phyloP scores from a whole-genome alignment of 2,329 filamentous ascomycete species.

The Penicillium freii region DNA sequence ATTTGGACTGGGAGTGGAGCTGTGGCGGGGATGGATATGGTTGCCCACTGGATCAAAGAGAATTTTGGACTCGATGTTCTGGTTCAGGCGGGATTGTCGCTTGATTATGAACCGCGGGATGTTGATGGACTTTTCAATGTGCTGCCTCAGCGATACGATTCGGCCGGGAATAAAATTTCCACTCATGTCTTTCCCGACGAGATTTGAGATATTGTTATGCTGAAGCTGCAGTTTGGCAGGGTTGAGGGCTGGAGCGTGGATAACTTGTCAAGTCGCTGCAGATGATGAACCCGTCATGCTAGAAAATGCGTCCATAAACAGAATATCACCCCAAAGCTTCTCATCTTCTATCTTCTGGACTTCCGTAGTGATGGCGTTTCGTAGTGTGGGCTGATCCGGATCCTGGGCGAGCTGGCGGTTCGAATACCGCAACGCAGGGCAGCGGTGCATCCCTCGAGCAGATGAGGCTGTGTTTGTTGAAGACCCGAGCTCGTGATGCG shows the following conservation, averaged over 20 bases:
- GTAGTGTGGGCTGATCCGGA: slow-evolving; percentile 3
- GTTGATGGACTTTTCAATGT: slow-evolving; percentile 29
- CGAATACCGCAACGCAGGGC: slow-evolving; percentile 18
- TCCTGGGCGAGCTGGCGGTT: slow-evolving; percentile 1
- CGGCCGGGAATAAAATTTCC: slow-evolving; percentile 31
- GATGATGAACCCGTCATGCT: slow-evolving; percentile 2
- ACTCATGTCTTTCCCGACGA: slow-evolving; percentile 22
- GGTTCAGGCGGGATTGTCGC: neutral
- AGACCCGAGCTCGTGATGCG: neutral
- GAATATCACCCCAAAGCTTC: slow-evolving; percentile 6
- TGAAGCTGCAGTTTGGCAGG: neutral
- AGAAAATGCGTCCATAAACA: slow-evolving; percentile 8
- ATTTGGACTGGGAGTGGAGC: slow-evolving; percentile 51
- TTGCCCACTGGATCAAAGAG: slow-evolving; percentile 43
- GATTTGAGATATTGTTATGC: neutral
- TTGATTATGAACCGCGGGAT: slow-evolving; percentile 16
- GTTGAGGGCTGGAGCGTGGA: neutral
- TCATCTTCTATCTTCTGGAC: slow-evolving; percentile 10
- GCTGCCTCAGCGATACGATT: slow-evolving; percentile 31
- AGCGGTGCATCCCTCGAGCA: slow-evolving; percentile 8
- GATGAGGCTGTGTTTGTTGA: slow-evolving; percentile 3
- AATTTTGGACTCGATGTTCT: slow-evolving; percentile 33
- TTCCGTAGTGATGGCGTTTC: slow-evolving; percentile 2
- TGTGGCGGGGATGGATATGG: slow-evolving; percentile 48
- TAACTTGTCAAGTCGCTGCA: neutral